A percentile compares a stretch with the other conserved stretches of the same genome.
Conservation (phyloP, 768 basidiomycete species). For the Asterophora lycoperdoides region DNA sequence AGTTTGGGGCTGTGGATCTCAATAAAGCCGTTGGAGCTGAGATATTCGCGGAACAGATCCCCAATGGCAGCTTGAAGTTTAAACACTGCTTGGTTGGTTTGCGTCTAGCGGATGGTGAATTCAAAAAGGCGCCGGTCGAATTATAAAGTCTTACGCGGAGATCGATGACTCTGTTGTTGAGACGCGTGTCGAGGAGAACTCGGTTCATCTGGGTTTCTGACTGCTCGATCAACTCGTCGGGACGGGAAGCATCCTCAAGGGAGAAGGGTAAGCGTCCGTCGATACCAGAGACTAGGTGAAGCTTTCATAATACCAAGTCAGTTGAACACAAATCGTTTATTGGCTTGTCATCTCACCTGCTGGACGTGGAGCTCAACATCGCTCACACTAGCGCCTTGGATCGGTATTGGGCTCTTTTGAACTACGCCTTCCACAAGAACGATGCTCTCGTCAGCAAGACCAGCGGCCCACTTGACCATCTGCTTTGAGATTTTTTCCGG, state of each 20-base stretch:
- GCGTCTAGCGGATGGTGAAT: constrained; percentile 51
- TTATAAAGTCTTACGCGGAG: constrained; percentile 61
- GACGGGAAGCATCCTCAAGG: constrained; percentile 86
- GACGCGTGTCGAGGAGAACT: constrained; percentile 88
- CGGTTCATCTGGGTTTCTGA: constrained; percentile 63
- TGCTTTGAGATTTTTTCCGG: constrained; percentile 86
- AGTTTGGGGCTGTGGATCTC: constrained; percentile 99
- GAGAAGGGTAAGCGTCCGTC: constrained; percentile 85
- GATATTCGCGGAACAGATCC: constrained; percentile 79
- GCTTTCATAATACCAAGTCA: constrained; percentile 36
- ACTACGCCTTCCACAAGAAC: constrained; percentile 86
- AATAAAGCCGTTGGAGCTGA: constrained; percentile 71
- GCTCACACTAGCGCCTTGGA: constrained; percentile 86
- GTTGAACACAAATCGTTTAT: background rate
- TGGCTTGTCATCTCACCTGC: constrained; percentile 55
- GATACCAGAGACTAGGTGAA: constrained; percentile 77
- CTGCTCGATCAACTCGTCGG: constrained; percentile 66
- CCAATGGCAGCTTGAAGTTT: constrained; percentile 86
- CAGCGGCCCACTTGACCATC: constrained; percentile 91
- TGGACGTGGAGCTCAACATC: constrained; percentile 84
- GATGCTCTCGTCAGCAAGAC: constrained; percentile 81
- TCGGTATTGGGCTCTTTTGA: constrained; percentile 71
- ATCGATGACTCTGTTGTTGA: constrained; percentile 92
- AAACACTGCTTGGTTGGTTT: constrained; percentile 95
- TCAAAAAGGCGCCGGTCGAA: background rate